Conservation (phyloP, 192 early-diverging fungal species). For the Coemansia sp. region DNA sequence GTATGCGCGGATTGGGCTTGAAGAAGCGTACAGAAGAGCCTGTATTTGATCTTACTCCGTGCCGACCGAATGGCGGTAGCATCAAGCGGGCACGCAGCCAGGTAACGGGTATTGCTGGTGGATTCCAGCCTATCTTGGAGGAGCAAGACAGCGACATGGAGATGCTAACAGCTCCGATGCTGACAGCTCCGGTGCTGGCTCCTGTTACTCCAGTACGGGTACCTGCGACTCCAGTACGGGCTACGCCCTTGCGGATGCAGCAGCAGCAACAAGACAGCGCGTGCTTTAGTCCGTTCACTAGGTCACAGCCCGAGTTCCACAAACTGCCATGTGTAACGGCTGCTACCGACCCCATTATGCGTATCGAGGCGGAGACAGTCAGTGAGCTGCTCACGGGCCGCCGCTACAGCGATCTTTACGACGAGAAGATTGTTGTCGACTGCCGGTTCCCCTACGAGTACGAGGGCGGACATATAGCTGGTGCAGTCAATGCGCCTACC, state of each 20-base stretch:
- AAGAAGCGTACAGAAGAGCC: not conserved
- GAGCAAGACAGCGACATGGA: not conserved
- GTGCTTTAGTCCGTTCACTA: conserved; percentile 39
- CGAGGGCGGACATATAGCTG: conserved; percentile 80
- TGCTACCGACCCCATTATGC: conserved; percentile 66
- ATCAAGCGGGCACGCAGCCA: conserved; percentile 48
- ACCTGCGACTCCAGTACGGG: not conserved
- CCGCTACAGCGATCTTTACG: conserved; percentile 59
- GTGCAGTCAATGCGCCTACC: conserved; percentile 73
- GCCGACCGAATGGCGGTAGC: conserved; percentile 15
- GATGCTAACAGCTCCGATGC: not conserved
- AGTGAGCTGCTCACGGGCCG: conserved; percentile 70
- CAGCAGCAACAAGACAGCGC: not conserved
- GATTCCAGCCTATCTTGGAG: conserved; percentile 18
- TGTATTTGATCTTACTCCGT: conserved; percentile 22
- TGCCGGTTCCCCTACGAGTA: conserved; percentile 90
- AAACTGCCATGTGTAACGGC: conserved; percentile 60
- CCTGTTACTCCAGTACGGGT: too few species aligned
- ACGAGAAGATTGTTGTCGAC: conserved; percentile 75
- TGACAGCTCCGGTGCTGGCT: not conserved
- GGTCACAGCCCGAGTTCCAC: conserved; percentile 56
- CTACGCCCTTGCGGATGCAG: not conserved
- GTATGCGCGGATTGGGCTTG: conserved; percentile 19
- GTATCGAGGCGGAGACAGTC: conserved; percentile 64
- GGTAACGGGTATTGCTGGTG: conserved; percentile 14